phyloP scores from a whole-genome alignment of 352 stramenopile genomes.

The Globisporangium camurandrum region DNA sequence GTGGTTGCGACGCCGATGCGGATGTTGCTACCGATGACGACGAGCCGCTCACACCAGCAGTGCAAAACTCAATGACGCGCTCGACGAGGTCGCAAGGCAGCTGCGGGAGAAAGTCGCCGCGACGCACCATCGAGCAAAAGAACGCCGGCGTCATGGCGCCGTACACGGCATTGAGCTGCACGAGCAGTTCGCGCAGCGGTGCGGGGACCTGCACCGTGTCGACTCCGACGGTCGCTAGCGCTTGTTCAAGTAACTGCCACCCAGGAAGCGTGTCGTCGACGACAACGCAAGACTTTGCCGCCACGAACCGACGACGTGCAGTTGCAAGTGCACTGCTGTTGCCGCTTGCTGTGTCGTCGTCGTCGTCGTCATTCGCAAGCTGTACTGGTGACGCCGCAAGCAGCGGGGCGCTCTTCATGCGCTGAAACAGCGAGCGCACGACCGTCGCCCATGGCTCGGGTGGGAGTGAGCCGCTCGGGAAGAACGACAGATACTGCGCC shows the following conservation, averaged over 20 bases:
- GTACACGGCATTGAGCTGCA: slow-evolving; percentile 42
- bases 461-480: slow-evolving; percentile 41
- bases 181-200: slow-evolving; percentile 26
- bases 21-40: too few species aligned
- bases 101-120: slow-evolving; percentile 25
- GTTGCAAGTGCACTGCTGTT: too few species aligned
- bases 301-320: slow-evolving; percentile 13
- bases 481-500: slow-evolving; percentile 38
- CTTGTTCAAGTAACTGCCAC: slow-evolving; percentile 35
- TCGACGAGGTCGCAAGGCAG: slow-evolving; percentile 20
- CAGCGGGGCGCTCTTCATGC: slow-evolving; percentile 39
- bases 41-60: slow-evolving; percentile 11
- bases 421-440: slow-evolving; percentile 39
- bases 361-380: background rate
- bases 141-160: slow-evolving; percentile 45
- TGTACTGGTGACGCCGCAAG: slow-evolving; percentile 29
- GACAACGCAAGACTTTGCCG: slow-evolving; percentile 28
- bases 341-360: too few species aligned
- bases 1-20: too few species aligned
- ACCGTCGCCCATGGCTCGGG: slow-evolving; percentile 45
- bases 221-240: slow-evolving; percentile 19
- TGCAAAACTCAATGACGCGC: slow-evolving; percentile 43
- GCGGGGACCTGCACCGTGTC: slow-evolving; percentile 28
- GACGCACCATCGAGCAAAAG: slow-evolving; percentile 36
- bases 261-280: slow-evolving; percentile 34